Evolutionary conservation across 257 asterid genomes (phyloP).

Genomic region (Sherardia arvensis): DNA sequence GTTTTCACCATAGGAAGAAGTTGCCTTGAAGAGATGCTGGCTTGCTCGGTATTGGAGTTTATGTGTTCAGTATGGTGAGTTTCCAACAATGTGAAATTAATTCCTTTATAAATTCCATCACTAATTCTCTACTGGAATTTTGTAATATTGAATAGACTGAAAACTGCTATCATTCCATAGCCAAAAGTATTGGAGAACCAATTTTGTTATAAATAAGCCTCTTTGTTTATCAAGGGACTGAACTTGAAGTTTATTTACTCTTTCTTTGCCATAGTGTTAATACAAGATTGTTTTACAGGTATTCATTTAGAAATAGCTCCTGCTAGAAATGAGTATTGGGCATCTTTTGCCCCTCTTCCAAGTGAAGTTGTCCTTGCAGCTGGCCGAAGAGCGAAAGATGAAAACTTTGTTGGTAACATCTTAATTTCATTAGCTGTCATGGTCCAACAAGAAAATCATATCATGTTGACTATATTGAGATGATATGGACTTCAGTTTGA

Average conservation of each 20-base stretch:
- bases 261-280: neutral
- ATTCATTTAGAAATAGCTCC: slow-evolving; percentile 70
- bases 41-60: slow-evolving; percentile 84
- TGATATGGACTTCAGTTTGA: slow-evolving; percentile 2
- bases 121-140: neutral
- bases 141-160: neutral
- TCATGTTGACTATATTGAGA: neutral
- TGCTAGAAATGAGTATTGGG: slow-evolving; percentile 75
- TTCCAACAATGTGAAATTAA: neutral
- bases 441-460: neutral
- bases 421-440: neutral
- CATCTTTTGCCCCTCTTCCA: slow-evolving; percentile 57
- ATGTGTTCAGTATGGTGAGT: slow-evolving; percentile 56
- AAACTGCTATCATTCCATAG: neutral
- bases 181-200: neutral
- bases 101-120: neutral
- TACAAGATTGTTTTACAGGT: slow-evolving; percentile 33
- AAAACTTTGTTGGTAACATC: slow-evolving; percentile 34
- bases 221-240: neutral
- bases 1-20: slow-evolving; percentile 69
- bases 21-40: slow-evolving; percentile 91
- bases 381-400: slow-evolving; percentile 60
- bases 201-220: neutral
- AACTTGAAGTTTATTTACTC: neutral
- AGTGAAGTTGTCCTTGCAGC: slow-evolving; percentile 67